These are phyloP conservation scores for Petunia hybrid DNA, from an alignment of 305 asterid species.

Conservation along the genomic window DNA sequence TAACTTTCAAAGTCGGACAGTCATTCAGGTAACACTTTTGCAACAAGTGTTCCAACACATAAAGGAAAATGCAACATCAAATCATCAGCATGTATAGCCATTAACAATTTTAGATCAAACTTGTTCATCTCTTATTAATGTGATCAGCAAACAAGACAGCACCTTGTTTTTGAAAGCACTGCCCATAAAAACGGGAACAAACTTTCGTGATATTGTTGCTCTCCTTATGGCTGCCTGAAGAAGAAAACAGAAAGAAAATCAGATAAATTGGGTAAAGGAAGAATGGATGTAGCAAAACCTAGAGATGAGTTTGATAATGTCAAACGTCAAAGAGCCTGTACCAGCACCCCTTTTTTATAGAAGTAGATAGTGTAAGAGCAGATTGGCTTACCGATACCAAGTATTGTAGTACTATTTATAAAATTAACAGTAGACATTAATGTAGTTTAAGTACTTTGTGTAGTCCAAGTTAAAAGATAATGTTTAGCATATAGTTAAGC, in stretches of 20 bases:
- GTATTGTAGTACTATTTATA: slow-evolving; percentile 5
- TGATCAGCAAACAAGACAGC: not conserved
- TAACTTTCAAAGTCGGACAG: no score
- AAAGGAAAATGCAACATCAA: not conserved
- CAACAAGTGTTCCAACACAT: not conserved
- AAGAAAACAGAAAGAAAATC: slow-evolving; percentile 37
- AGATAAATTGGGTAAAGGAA: slow-evolving; percentile 25
- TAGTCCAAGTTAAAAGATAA: slow-evolving; percentile 2
- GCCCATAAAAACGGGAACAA: slow-evolving; percentile 98
- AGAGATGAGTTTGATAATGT: not conserved
- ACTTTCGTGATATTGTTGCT: slow-evolving; percentile 85
- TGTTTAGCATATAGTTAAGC: not conserved
- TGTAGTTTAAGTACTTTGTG: slow-evolving; percentile 22
- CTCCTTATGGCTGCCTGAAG: slow-evolving; percentile 90
- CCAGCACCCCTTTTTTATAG: not conserved
- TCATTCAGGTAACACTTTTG: slow-evolving; percentile 4
- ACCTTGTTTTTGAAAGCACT: slow-evolving; percentile 99
- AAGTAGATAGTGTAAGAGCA: no score
- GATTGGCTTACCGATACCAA: slow-evolving; percentile 8
- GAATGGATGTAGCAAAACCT: not conserved
- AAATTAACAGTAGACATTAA: slow-evolving; percentile 14
- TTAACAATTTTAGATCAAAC: not conserved
- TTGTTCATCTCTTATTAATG: not conserved
- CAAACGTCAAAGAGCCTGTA: not conserved
- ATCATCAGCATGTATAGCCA: not conserved